Evolutionary conservation across 768 basidiomycete genomes (phyloP).

Genomic region (Amanita pallidorosea): DNA sequence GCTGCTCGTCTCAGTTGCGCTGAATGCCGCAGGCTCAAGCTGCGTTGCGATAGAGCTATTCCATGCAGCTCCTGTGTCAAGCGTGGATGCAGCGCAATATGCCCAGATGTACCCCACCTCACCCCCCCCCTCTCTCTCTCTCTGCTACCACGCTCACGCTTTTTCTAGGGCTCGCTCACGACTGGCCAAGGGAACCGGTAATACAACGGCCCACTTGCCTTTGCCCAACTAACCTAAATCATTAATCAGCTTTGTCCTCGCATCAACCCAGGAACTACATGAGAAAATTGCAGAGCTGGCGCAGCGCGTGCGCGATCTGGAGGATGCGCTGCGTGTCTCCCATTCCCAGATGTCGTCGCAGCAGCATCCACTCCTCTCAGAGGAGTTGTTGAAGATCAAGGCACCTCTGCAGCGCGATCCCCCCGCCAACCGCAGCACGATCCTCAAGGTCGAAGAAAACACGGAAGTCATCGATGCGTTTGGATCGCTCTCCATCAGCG

Average conservation of each 20-base stretch:
- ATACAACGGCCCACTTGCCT: background rate
- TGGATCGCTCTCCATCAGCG: constrained; percentile 64
- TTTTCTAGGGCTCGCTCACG: constrained; percentile 53
- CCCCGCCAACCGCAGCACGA: constrained; percentile 27
- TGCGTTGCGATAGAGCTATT: constrained; percentile 65
- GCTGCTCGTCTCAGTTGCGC: constrained; percentile 73
- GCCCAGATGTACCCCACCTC: constrained; percentile 60
- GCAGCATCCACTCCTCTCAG: constrained; percentile 54
- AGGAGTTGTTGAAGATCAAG: constrained; percentile 67
- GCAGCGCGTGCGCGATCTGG: constrained; percentile 64
- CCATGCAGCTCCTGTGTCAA: constrained; percentile 78
- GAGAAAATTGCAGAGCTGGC: constrained; percentile 73
- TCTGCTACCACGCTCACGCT: too few species aligned
- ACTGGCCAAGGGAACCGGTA: constrained; percentile 79
- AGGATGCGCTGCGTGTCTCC: constrained; percentile 54
- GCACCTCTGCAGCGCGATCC: constrained; percentile 65
- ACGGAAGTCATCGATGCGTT: constrained; percentile 72
- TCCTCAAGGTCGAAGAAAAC: constrained; percentile 50
- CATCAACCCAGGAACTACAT: constrained; percentile 71
- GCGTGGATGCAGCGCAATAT: constrained; percentile 71
- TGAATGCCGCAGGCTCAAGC: constrained; percentile 66
- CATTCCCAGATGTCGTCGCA: constrained; percentile 51
- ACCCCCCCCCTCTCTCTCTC: too few species aligned
- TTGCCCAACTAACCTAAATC: constrained; percentile 3
- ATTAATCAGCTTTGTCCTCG: constrained; percentile 60